Evolutionary conservation across 2,329 filamentous ascomycete species (phyloP).

Genomic region (Parascedosporium putredinis): DNA sequence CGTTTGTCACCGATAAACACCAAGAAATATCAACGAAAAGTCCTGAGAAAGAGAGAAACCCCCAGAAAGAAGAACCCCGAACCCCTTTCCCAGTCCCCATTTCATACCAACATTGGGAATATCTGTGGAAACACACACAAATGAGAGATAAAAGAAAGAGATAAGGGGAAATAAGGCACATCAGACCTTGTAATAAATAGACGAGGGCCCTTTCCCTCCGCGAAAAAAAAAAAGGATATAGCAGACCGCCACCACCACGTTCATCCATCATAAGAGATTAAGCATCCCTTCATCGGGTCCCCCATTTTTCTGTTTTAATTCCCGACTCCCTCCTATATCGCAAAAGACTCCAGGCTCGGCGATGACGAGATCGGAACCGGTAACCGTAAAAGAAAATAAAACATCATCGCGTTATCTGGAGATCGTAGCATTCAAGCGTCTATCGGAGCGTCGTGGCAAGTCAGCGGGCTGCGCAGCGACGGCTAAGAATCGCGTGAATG

Average conservation of each 20-base stretch:
- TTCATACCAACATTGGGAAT: constrained; percentile 7
- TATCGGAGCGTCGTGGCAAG: too few species aligned
- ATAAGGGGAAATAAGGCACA: constrained; percentile 6
- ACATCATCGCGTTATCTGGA: too few species aligned
- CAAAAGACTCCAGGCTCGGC: not conserved
- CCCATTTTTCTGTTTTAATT: not conserved
- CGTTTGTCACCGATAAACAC: constrained; percentile 10
- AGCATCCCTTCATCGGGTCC: not conserved
- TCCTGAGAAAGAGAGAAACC: not conserved
- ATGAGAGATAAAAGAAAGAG: constrained; percentile 6
- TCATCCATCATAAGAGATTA: not conserved
- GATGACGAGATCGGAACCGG: not conserved
- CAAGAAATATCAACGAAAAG: constrained; percentile 5
- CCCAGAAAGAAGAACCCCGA: not conserved
- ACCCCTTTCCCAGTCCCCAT: not conserved
- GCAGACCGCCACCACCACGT: not conserved
- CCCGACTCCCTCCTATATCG: not conserved
- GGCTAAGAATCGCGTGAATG: not conserved
- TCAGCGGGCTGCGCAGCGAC: too few species aligned
- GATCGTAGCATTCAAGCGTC: too few species aligned
- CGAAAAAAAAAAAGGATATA: not conserved
- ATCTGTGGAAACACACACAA: constrained; percentile 11
- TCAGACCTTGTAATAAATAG: too few species aligned
- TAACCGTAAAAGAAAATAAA: not conserved
- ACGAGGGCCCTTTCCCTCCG: too few species aligned